These are phyloP conservation scores for Claviceps humidiphila DNA, from an alignment of 2,329 filamentous ascomycete genomes.

Conservation along the genomic window DNA sequence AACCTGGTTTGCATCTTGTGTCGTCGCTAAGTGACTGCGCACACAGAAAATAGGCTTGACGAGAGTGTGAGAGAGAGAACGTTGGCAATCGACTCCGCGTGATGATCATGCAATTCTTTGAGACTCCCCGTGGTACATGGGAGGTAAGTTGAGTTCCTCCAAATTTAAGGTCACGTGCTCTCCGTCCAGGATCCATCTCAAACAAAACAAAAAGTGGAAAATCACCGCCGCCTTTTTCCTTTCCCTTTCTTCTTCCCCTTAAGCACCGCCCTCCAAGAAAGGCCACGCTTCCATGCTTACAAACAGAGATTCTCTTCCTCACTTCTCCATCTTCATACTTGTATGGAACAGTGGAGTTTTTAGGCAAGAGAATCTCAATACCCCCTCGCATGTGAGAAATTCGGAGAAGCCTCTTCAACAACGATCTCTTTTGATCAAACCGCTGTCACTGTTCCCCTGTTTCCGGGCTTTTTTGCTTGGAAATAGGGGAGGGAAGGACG, in stretches of 20 bases:
- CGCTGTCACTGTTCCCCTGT: constrained; percentile 8
- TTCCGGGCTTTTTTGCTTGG: not conserved
- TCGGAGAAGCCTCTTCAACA: constrained; percentile 12
- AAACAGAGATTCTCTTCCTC: constrained; percentile 8
- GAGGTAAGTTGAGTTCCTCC: not conserved
- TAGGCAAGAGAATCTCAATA: not conserved
- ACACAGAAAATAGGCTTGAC: too few species aligned
- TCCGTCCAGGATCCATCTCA: not conserved
- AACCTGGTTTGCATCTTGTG: constrained; percentile 68
- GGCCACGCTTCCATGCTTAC: constrained; percentile 14
- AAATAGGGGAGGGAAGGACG: constrained; percentile 6
- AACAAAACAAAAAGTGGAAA: constrained; percentile 1
- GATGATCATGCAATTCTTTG: not conserved
- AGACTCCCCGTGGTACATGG: not conserved
- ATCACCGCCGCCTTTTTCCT: not conserved
- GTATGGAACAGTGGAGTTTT: not conserved
- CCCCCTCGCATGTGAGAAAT: constrained; percentile 12
- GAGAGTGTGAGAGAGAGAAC: not conserved
- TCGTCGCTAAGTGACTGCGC: too few species aligned
- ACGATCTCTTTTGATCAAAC: constrained; percentile 1
- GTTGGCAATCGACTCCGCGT: not conserved
- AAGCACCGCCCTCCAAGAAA: constrained; percentile 13
- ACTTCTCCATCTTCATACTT: not conserved
- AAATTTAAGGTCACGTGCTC: constrained; percentile 7
- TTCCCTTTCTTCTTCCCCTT: constrained; percentile 2